Conservation (phyloP, 2,329 filamentous ascomycete genomes). For the Alternaria hordeiaustralica region DNA sequence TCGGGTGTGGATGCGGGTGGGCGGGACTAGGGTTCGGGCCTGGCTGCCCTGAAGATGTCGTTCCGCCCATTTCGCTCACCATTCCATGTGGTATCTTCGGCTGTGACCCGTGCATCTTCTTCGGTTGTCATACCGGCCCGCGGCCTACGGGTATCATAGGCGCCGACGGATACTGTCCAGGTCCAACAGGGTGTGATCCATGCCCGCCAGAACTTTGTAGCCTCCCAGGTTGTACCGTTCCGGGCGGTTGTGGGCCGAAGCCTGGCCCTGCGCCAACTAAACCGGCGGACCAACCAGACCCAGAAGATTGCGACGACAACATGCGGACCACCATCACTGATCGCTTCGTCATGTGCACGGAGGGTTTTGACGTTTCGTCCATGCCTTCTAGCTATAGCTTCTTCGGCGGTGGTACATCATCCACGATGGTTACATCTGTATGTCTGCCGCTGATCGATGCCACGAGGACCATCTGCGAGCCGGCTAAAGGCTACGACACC, state of each 20-base stretch:
- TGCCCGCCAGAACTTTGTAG: slow-evolving; percentile 29
- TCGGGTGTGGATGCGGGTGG: slow-evolving; percentile 35
- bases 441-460: slow-evolving; percentile 24
- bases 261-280: slow-evolving; percentile 22
- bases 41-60: slow-evolving; percentile 13
- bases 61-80: not conserved
- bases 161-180: slow-evolving; percentile 25
- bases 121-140: slow-evolving; percentile 21
- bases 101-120: slow-evolving; percentile 20
- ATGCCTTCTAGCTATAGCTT: not conserved
- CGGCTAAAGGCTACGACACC: slow-evolving; percentile 15
- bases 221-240: slow-evolving; percentile 14
- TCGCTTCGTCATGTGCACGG: slow-evolving; percentile 25
- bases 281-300: slow-evolving; percentile 12
- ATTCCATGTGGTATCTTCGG: slow-evolving; percentile 27
- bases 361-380: slow-evolving; percentile 18
- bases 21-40: slow-evolving; percentile 30
- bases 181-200: slow-evolving; percentile 14
- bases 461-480: slow-evolving; percentile 24
- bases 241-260: slow-evolving; percentile 26
- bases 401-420: slow-evolving; percentile 9
- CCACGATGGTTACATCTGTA: slow-evolving; percentile 19
- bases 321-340: slow-evolving; percentile 33
- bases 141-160: slow-evolving; percentile 19
- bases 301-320: slow-evolving; percentile 24